Evolutionary conservation across 2,329 filamentous ascomycete species (phyloP), one percentile per base, ranked within the genome.

Genomic region (Fusarium sp.): DNA sequence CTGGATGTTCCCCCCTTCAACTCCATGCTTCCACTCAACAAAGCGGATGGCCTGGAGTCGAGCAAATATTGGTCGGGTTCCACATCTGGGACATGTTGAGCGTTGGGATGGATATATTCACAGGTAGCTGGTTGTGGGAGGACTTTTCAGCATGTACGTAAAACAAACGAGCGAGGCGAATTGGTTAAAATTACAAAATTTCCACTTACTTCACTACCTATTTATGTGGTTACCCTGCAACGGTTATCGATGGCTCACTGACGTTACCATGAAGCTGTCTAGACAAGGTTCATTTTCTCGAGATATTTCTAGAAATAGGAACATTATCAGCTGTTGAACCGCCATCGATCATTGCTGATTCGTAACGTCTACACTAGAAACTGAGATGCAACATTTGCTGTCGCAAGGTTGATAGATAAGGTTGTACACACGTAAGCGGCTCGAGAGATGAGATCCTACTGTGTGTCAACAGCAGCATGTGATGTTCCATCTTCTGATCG

Each of bases 401-500:
- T 28, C 9, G 23, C 14, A 37, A 21, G 4, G 28, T 20, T 32
- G 14, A 10, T 10, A 21, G 25, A 18, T 18, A 14, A 41, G 14
- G n/a, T n/a, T 23, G 16, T 21, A 55, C 16, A n/a, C 16, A 23
- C 20, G 18, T 32, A 28, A 27, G 34, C 28, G 13, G 30, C 25
- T n/a, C 25, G 28, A 34, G 45, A 23, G 21, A 40, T 21, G 23
- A 18, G 21, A 7, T 25, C 49, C 18, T 20, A 28, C 27, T 28
- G 10, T 28, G 25, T 30, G 37, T 49, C 32, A 51, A 18, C 16
- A 18, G 18, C 14, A 34, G 13, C 62, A 59, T 58, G 53, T 63
- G 49, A 67, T 53, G 21, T 32, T 21, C 37, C 27, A 48, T 48
- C 53, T 68, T 16, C 49, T 68, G 53, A 68, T 68, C 46, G 23